Percentiles rank a stretch among this genome's conserved stretches.
phyloP scores from a whole-genome alignment of 2,329 filamentous ascomycete species.

The Calonectria crousiana region DNA sequence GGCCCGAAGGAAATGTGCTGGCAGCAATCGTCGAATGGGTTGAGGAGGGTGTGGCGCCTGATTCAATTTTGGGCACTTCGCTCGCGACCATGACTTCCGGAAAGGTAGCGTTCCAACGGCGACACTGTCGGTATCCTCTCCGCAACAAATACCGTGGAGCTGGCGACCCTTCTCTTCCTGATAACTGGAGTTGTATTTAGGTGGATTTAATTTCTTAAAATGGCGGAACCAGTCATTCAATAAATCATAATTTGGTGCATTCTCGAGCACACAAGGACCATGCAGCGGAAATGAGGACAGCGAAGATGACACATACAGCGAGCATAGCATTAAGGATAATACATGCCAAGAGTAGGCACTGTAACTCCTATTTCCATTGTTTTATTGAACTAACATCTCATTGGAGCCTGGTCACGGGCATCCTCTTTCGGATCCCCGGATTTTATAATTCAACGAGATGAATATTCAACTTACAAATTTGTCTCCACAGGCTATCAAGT shows the following conservation, averaged over 20 bases:
- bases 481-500: too few species aligned
- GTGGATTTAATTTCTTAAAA: neutral
- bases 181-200: neutral
- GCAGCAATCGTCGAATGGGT: constrained; percentile 62
- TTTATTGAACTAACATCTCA: too few species aligned
- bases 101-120: neutral
- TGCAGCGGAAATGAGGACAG: neutral
- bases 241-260: neutral
- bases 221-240: neutral
- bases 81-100: neutral
- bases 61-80: constrained; percentile 49
- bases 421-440: too few species aligned
- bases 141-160: neutral
- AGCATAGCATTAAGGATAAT: too few species aligned
- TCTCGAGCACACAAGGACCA: neutral
- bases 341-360: too few species aligned
- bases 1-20: constrained; percentile 58
- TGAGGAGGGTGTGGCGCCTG: constrained; percentile 55
- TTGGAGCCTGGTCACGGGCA: too few species aligned
- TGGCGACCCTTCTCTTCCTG: neutral
- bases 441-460: too few species aligned
- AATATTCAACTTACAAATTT: too few species aligned
- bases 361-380: too few species aligned
- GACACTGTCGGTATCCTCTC: neutral
- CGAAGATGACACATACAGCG: too few species aligned